Evolutionary conservation across 2,329 filamentous ascomycete genomes (phyloP), one percentile per base, ranked within the genome.

Genomic region (Aspergillus amoenus): DNA sequence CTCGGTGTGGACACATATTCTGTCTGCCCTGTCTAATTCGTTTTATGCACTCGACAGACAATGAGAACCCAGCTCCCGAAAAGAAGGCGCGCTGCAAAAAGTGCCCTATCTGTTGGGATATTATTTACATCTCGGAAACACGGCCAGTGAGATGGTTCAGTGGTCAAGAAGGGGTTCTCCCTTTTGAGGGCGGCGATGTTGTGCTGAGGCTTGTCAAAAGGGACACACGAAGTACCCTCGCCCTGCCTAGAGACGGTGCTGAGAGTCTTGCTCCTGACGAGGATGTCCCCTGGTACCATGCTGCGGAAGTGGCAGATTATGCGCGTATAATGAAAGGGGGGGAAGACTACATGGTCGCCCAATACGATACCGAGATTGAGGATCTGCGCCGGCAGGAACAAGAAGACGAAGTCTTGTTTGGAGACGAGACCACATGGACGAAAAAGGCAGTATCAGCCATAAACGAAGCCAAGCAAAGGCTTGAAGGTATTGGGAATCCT

Each of bases 1-100:
- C 94, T 42, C 93, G 88, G 70, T 99, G 94, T 69, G 94, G 94
- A 1, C 94, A 99, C 71, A 96, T 99, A 12, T 97, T 97, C 73
- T 99, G 94, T 71, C 79, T 97, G 34, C 88, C 94, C 5, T 99
- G 94, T 71, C 77, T 97, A 60, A 91, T 97, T 61, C 88, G 94
- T 49, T 99, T 95, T 72, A 97, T 99, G 91, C 90, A 96, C 66
- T 90, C 92, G 7, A 85, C 83, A 22, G 88, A 89, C 56, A 88
- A 90, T n/a, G 88, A 89, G 8, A 82, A 81, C 57, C 78, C 84
- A 9, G 64, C 78, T 2, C 81, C 82, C 0, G 87, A 88, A 61
- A 93, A 88, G 76, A 88, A 84, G 66, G 80, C 88, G 30, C 83
- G 89, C 54, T 97, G 91, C 84, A 96, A 96, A 78, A 96, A 96